Conservation (phyloP, 73 alveolate genomes). For the Stentor coeruleus region DNA sequence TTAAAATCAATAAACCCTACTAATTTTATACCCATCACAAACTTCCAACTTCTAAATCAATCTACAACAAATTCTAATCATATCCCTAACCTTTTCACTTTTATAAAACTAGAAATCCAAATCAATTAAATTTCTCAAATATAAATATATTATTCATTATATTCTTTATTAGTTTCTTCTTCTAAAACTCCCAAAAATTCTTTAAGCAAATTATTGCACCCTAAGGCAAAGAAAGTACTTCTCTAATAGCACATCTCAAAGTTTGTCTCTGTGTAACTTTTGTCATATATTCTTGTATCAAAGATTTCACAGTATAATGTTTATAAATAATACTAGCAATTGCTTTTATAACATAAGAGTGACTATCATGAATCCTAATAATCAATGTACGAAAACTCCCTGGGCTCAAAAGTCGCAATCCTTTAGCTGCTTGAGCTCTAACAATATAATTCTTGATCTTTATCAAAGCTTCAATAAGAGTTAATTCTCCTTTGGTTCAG, state of each 20-base stretch:
- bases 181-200: not conserved
- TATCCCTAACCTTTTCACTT: too few species aligned
- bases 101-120: too few species aligned
- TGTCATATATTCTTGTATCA: conserved; percentile 23
- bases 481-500: conserved; percentile 89
- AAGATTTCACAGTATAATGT: conserved; percentile 12
- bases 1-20: too few species aligned
- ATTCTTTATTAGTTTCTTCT: not conserved
- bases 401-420: conserved; percentile 80
- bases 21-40: too few species aligned
- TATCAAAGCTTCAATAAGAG: conserved; percentile 86
- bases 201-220: not conserved
- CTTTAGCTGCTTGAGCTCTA: conserved; percentile 81
- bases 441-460: conserved; percentile 72
- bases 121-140: too few species aligned
- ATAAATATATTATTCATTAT: conserved; percentile 14
- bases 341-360: conserved; percentile 76
- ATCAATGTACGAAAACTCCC: conserved; percentile 79
- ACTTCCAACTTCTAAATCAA: too few species aligned
- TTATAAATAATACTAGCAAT: conserved; percentile 26
- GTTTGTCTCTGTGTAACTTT: conserved; percentile 21
- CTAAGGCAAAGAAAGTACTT: conserved; percentile 11
- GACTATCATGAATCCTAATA: conserved; percentile 77
- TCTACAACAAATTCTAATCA: too few species aligned
- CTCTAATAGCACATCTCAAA: conserved; percentile 17